These are phyloP conservation scores for Aspergillus sergii DNA, from an alignment of 2,329 filamentous ascomycete species.

Conservation along the genomic window DNA sequence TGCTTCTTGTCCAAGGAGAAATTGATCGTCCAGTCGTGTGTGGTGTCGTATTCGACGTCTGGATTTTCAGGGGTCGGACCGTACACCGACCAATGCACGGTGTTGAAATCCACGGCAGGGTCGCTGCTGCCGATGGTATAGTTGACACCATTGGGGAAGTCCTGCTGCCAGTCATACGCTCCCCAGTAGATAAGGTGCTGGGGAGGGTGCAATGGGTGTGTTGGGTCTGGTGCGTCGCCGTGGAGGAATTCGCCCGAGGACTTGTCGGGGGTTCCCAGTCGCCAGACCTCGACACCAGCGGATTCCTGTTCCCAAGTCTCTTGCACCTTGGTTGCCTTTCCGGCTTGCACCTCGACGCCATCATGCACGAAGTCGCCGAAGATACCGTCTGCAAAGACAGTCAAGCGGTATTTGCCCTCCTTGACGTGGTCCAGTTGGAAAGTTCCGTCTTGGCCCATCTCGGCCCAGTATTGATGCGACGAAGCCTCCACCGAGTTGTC, in stretches of 20 bases:
- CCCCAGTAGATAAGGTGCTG: slow-evolving; percentile 66
- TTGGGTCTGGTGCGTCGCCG: slow-evolving; percentile 54
- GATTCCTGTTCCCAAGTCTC: slow-evolving; percentile 58
- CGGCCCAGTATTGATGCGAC: slow-evolving; percentile 66
- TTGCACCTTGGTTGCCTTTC: slow-evolving; percentile 40
- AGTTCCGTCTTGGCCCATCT: slow-evolving; percentile 51
- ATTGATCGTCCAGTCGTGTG: slow-evolving; percentile 62
- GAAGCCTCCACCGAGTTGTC: slow-evolving; percentile 59
- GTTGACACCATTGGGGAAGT: slow-evolving; percentile 61
- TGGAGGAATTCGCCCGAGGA: slow-evolving; percentile 63
- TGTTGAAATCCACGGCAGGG: slow-evolving; percentile 58
- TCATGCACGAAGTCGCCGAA: slow-evolving; percentile 64
- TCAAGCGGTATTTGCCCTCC: slow-evolving; percentile 63
- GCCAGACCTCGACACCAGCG: slow-evolving; percentile 62
- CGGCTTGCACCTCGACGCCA: slow-evolving; percentile 48
- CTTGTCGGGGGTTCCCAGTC: slow-evolving; percentile 65
- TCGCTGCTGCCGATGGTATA: slow-evolving; percentile 60
- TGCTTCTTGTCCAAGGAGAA: slow-evolving; percentile 53
- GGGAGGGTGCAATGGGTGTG: slow-evolving; percentile 55
- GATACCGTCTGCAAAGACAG: slow-evolving; percentile 63
- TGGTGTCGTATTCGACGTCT: slow-evolving; percentile 43
- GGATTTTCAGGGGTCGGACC: slow-evolving; percentile 46
- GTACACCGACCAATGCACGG: slow-evolving; percentile 68
- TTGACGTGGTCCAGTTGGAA: slow-evolving; percentile 59
- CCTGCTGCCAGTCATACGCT: slow-evolving; percentile 59